Evolutionary conservation across 2,329 filamentous ascomycete genomes (phyloP), one percentile per base, ranked within the genome.

Genomic region (Xylariaceae sp.): DNA sequence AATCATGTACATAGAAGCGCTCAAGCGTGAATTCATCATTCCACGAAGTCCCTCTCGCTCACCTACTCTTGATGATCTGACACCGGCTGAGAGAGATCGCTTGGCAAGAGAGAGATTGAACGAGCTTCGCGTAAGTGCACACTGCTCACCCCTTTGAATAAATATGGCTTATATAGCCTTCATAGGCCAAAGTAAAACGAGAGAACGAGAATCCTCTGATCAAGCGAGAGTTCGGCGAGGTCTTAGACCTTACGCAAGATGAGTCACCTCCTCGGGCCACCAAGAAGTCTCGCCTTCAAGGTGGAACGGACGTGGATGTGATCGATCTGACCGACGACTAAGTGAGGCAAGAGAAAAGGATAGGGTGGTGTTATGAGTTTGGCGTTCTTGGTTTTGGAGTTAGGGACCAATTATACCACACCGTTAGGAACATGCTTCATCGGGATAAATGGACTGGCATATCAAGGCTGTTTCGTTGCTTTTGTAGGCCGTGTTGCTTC

Each of bases 11-110:
- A 8, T 24, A 73, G 70, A 66, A 6, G 68, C 67, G 3, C 60
- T 74, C 1, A 66, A 67, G 44, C 56, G 64, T 1, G 64, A 70
- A 40, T 37, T 68, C 20, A 63, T 73, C 26, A 63, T 73, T 33
- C 66, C 66, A 11, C 63, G 63, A 3, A 64, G 59, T 5, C 64
- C 64, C 2, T 59, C 63, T 2, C 57, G 43, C 1, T 58, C 64
- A 3, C 55, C 63, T 1, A 54, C 51, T 6, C 20, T 65, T 13
- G 57, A 52, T 5, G 40, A 53, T 2, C 55, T 72, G 13, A 58
- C 66, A 5, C 33, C 58, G 4, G 60, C 59, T 0, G 65, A 72
- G 33, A 56, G 66, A 20, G 57, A 60, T 26, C 59, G 64, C 6
- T 57, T 73, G 10, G 71, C 71, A 1, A 47, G 60, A 44, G 69